Evolutionary conservation across 2,329 filamentous ascomycete species (phyloP), one percentile per base, ranked within the genome.

Genomic region (Graphium sp.): DNA sequence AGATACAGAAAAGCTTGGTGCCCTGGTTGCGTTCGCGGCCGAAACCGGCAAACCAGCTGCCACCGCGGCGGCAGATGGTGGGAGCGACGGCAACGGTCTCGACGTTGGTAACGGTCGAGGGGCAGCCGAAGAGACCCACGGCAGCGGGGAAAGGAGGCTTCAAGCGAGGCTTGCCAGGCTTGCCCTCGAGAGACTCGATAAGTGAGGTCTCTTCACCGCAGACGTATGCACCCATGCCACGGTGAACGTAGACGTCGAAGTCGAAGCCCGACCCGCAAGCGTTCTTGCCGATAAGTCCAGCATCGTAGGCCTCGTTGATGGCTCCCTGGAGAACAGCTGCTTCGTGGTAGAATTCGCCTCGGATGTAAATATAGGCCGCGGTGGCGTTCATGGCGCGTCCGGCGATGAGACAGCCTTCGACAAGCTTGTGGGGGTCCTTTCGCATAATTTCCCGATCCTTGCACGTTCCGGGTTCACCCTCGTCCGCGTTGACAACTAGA

Each of bases 391-490:
- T 98, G 49, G 89, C 85, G 49, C 89, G 79, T 29, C 89, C 89
- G 41, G 89, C 84, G 27, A 98, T 78, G 38, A 98, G 66, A 56
- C 89, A 98, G 50, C 89, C 89, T 61, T 98, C 89, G 48, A 98
- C 66, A 39, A 98, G 79, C 69, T 98, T 98, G 66, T 98, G 89
- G 37, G 89, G 89, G 53, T 98, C 89, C 62, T 98, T 98, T 58
- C 89, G 84, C 89, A 98, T 98, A 43, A 98, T 98, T 57, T 98
- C 89, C 49, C 89, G 78, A 56, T 98, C 89, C 64, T 98, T 98
- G 75, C 89, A 98, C 30, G 89, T 98, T 54, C 89, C 89, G 18
- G 89, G 89, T 59, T 98, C 89, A 47, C 89, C 89, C 62, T 98
- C 89, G 53, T 98, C 89, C 41, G 89, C 89, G 49, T 98, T 98